Evolutionary conservation across 2,329 filamentous ascomycete genomes (phyloP), one percentile per base, ranked within the genome.

Genomic region (Paraphaeosphaeria sporulosa): DNA sequence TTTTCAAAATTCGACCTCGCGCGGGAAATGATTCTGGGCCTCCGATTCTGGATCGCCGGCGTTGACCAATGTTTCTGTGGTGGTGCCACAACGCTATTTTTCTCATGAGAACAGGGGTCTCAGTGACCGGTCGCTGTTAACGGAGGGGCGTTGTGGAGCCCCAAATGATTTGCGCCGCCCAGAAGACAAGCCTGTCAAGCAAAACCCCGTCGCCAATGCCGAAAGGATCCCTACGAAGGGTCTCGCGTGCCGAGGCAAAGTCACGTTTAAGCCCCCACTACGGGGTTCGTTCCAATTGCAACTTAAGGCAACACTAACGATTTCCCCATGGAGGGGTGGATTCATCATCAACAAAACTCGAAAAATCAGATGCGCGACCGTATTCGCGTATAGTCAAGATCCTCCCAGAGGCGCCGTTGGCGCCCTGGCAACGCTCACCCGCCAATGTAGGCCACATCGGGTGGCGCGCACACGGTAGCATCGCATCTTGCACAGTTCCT

Each of bases 291-390:
- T n/a, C 50, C 50, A 15, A 13, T 30, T 54, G 15, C 17, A 23
- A 44, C 27, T 17, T 34, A 34, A 38, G 13, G 51, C 51, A 38
- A 34, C 42, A 34, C 54, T 55, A 53, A 52, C 30, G 48, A 50
- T 48, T 55, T 58, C 55, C 57, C 51, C 55, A 61, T 56, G 58
- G 52, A 56, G 53, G 32, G 10, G 38, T 13, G 25, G 27, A 19
- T 17, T 21, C 32, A 21, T 15, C 10, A n/a, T 23, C 9, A 23
- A 30, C 32, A 23, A 50, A 42, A 19, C 49, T 47, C 50, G 50
- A 23, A 38, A n/a, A 12, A 17, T 19, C 13, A 19, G 25, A 32
- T 32, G n/a, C 4, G 47, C 47, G 13, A 17, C 9, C 49, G 40
- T 47, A 47, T 55, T 55, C 52, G 27, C 30, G 52, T 34, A 44